Evolutionary conservation across 1,139 yeast species (phyloP), one percentile per base, ranked within the genome.

Genomic region (Taphrina pruni): DNA sequence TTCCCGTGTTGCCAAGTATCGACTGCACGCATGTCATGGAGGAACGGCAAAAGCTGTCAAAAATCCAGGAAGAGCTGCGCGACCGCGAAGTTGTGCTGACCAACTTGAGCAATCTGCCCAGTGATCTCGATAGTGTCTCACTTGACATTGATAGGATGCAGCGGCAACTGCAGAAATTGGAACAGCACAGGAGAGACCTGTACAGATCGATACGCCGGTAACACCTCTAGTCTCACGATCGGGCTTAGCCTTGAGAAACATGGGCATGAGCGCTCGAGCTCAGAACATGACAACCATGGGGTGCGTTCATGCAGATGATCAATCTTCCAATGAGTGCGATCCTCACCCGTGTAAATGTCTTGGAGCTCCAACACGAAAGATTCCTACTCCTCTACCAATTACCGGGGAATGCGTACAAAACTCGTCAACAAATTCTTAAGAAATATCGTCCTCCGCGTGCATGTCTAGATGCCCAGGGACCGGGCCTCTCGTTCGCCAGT

Each of bases 111-210:
- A n/a, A 20, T 12, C 62, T 58, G 39, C 62, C 62, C 32, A 9
- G 11, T 8, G 26, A 46, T 36, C 52, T 58, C 36, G 54, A 43
- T 32, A 8, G 21, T 14, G 41, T 58, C 26, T 1, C 14, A 5
- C 54, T 58, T 12, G 62, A 45, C 21, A 58, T 38, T 41, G 62
- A 58, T 32, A 52, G 54, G 14, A 43, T 58, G 62, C 51, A 43
- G 26, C 20, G 62, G 17, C 62, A 32, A 12, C 62, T 58, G 3
- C 50, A 58, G 43, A 26, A 46, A 12, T 12, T 58, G 54, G 39
- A 21, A 7, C 62, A 58, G 41, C 39, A 58, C 11, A 11, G 62
- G 8, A 43, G 52, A 9, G 62, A 58, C 26, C 41, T 58, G 12
- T 58, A 36, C 62, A 43, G 62, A 32, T 58, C 62, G n/a, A 58